Evolutionary conservation across 1,284 basidiomycete species (phyloP).

Genomic region (Apiotrichum porosum): DNA sequence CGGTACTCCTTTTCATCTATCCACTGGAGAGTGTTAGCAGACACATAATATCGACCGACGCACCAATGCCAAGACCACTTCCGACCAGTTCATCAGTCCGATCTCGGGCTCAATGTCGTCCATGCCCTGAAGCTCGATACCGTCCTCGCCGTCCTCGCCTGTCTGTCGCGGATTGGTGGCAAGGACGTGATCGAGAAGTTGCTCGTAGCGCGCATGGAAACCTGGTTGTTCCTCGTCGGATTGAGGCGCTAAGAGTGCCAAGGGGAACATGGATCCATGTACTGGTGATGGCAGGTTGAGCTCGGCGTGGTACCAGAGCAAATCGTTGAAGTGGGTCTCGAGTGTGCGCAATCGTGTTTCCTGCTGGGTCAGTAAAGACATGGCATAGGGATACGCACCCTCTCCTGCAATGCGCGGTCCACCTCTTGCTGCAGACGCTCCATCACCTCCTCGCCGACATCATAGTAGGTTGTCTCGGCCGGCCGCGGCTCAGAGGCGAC

Average conservation of each 20-base stretch:
- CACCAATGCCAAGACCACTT: conserved; percentile 32
- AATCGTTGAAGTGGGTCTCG: conserved; percentile 33
- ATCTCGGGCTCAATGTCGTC: conserved; percentile 43
- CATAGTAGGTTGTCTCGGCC: conserved; percentile 25
- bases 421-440: conserved; percentile 29
- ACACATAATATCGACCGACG: not conserved
- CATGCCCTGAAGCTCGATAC: conserved; percentile 29
- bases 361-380: conserved; percentile 15
- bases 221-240: conserved; percentile 31
- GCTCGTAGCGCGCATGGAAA: conserved; percentile 27
- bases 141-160: conserved; percentile 28
- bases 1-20: conserved; percentile 29
- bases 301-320: conserved; percentile 42
- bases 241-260: conserved; percentile 23
- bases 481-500: not conserved
- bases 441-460: conserved; percentile 36
- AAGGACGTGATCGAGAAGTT: conserved; percentile 23
- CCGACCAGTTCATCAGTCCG: conserved; percentile 39
- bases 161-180: conserved; percentile 18
- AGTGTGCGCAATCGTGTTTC: conserved; percentile 28
- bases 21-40: conserved; percentile 30
- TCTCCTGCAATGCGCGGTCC: conserved; percentile 29
- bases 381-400: conserved; percentile 31
- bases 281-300: conserved; percentile 31
- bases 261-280: too few species aligned